Evolutionary conservation across 306 rosid genomes (phyloP), one percentile per base, ranked within the genome.

Genomic region (Trifolium dubium): DNA sequence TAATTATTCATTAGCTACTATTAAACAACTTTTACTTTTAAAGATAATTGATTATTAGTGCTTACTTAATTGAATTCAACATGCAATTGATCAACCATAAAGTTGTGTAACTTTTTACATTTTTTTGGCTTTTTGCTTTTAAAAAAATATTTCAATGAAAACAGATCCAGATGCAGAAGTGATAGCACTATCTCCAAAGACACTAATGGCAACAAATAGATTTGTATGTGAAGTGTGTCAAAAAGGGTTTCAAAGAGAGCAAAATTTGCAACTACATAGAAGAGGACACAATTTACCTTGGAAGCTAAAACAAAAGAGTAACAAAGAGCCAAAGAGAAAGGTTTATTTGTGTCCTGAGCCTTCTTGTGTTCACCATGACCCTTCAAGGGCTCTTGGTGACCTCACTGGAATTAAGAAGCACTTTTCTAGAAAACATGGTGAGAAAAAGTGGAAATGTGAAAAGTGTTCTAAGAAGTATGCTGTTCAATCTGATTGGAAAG

Each of bases 231-330:
- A 93, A 43, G 97, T 93, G 12, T 93, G 98, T 85, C 89, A 93
- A 82, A 93, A 93, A 87, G 98, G 98, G 77, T 93, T 93, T 50
- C 98, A 93, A 76, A 93, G 98, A 67, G 98, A 93, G 83, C 98
- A 93, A 76, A 93, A 93, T 63, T 83, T 93, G 15, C 98, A 93
- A 77, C 92, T 93, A 0, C 98, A 93, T 77, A 87, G 98, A 83
- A 89, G 98, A 90, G 98, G 98, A 41, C 98, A 93, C 86, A 93
- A 93, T 63, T 75, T 93, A 47, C 98, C 98, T 0, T 93, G 98
- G 98, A 93, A 93, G 83, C 85, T 93, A 6, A 93, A 93, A 84
- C 98, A 93, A 35, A 93, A 93, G 83, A 82, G 65, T 23, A 92
- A 75, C 19, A 92, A 92, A 76, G 97, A 92, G 39, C 93, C 91